Evolutionary conservation across 352 stramenopile species (phyloP).

Genomic region (Globisporangium cylindrosporum): DNA sequence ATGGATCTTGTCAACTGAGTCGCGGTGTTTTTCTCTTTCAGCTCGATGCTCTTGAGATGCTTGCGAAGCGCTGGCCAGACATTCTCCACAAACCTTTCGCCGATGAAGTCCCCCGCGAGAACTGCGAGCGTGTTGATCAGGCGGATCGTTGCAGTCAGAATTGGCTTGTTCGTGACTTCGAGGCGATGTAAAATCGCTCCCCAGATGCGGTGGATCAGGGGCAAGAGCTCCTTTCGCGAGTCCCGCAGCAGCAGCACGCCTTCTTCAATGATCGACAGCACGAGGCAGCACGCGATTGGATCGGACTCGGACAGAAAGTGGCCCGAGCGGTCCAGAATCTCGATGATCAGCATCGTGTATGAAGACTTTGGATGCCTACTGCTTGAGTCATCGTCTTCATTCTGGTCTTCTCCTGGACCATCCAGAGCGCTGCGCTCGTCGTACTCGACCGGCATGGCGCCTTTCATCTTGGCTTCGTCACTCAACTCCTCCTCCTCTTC

Average conservation of each 20-base stretch:
- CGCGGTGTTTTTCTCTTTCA: conserved; percentile 19
- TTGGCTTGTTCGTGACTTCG: conserved; percentile 51
- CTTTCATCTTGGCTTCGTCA: conserved; percentile 37
- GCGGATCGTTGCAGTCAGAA: conserved; percentile 50
- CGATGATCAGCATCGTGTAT: conserved; percentile 57
- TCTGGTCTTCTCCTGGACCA: conserved; percentile 21
- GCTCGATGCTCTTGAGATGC: conserved; percentile 40
- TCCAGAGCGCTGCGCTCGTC: conserved; percentile 30
- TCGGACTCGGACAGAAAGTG: conserved; percentile 75
- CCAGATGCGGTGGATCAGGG: conserved; percentile 77
- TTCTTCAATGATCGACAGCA: conserved; percentile 66
- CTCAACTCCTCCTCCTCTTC: conserved; percentile 7
- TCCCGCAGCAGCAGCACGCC: conserved; percentile 47
- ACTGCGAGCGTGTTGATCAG: conserved; percentile 51
- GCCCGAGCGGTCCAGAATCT: conserved; percentile 72
- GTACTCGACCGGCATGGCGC: conserved; percentile 69
- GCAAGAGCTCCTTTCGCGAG: conserved; percentile 56
- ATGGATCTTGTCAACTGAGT: conserved; percentile 63
- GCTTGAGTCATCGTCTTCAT: conserved; percentile 18
- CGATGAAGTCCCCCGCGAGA: conserved; percentile 74
- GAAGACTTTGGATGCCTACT: conserved; percentile 12
- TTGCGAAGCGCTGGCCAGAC: conserved; percentile 63
- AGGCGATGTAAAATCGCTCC: conserved; percentile 61
- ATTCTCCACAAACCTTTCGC: conserved; percentile 72
- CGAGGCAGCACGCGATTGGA: conserved; percentile 68